Conservation (phyloP, 2,329 filamentous ascomycete genomes). For the Paraconiothyrium brasiliense region DNA sequence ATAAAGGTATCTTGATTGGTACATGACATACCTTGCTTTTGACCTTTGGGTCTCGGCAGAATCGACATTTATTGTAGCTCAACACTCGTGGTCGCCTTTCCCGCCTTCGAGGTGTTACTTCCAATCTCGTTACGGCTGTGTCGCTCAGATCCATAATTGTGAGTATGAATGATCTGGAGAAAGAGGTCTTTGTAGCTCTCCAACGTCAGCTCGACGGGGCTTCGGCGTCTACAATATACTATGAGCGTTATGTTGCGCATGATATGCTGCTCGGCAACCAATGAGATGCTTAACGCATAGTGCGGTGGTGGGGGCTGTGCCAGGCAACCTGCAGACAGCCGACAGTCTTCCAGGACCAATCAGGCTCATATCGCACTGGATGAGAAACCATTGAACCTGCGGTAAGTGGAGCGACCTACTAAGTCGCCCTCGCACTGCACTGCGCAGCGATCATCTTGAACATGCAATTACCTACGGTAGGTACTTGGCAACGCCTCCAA, state of each 20-base stretch:
- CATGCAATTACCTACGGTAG: too few relatives aligned
- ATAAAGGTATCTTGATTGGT: neutral
- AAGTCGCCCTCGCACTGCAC: too few relatives aligned
- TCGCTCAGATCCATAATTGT: neutral
- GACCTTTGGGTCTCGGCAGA: constrained; percentile 12
- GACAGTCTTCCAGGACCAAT: neutral
- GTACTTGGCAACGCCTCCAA: too few relatives aligned
- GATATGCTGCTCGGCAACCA: neutral
- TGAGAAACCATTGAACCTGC: too few relatives aligned
- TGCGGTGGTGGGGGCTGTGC: neutral
- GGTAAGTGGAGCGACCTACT: too few relatives aligned
- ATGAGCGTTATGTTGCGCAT: neutral
- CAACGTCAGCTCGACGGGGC: neutral
- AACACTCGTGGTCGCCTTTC: constrained; percentile 2
- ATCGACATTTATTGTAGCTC: constrained; percentile 9
- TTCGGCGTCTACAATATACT: too few relatives aligned
- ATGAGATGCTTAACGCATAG: constrained; percentile 8
- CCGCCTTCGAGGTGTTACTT: neutral
- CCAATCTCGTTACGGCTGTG: neutral
- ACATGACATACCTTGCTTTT: constrained; percentile 1
- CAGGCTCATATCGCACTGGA: neutral
- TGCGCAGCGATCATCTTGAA: too few relatives aligned
- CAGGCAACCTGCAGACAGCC: neutral
- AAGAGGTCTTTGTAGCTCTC: neutral
- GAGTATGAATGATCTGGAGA: neutral